A percentile compares a stretch with the other conserved stretches of the same genome.
These are phyloP conservation scores for Phaeosphaeriaceae sp. DNA, from an alignment of 2,329 filamentous ascomycete genomes.

Conservation along the genomic window DNA sequence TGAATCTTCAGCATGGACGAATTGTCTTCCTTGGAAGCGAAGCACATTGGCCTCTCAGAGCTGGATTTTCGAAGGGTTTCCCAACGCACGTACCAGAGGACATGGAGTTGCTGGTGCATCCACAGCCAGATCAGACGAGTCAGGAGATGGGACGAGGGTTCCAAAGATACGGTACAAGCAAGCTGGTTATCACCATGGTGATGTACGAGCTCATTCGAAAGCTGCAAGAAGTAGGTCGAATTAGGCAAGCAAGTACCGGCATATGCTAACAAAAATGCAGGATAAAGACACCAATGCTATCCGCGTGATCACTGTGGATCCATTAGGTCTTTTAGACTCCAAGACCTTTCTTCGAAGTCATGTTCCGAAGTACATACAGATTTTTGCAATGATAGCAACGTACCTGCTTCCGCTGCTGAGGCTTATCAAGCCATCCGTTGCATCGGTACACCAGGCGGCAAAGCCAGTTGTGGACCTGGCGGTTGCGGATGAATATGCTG, in stretches of 20 bases:
- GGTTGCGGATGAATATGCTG: conserved; percentile 30
- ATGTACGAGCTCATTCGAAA: conserved; percentile 51
- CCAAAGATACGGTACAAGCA: conserved; percentile 54
- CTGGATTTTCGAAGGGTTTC: conserved; percentile 44
- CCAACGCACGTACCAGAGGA: conserved; percentile 41
- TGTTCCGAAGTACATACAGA: conserved; percentile 32
- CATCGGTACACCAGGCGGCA: conserved; percentile 40
- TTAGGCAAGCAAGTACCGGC: not conserved
- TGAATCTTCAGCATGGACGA: conserved; percentile 20
- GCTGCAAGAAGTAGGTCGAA: conserved; percentile 33
- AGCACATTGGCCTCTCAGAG: conserved; percentile 49
- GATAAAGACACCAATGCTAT: conserved; percentile 33
- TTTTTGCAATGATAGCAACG: conserved; percentile 34
- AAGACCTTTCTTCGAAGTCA: conserved; percentile 44
- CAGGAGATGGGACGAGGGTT: conserved; percentile 52
- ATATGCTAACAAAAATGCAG: conserved; percentile 14
- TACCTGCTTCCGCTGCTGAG: conserved; percentile 37
- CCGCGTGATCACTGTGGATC: conserved; percentile 43
- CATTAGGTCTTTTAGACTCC: conserved; percentile 46
- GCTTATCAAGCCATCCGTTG: conserved; percentile 38
- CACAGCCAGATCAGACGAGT: conserved; percentile 29
- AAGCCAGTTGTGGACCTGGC: conserved; percentile 39
- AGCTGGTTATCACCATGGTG: conserved; percentile 51
- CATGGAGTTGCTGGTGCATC: conserved; percentile 48
- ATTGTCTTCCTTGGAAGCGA: conserved; percentile 37